A percentile compares a stretch with the other conserved stretches of the same genome.
Evolutionary conservation across 2,329 filamentous ascomycete genomes (phyloP).

Genomic region (Xylariaceae sp.): DNA sequence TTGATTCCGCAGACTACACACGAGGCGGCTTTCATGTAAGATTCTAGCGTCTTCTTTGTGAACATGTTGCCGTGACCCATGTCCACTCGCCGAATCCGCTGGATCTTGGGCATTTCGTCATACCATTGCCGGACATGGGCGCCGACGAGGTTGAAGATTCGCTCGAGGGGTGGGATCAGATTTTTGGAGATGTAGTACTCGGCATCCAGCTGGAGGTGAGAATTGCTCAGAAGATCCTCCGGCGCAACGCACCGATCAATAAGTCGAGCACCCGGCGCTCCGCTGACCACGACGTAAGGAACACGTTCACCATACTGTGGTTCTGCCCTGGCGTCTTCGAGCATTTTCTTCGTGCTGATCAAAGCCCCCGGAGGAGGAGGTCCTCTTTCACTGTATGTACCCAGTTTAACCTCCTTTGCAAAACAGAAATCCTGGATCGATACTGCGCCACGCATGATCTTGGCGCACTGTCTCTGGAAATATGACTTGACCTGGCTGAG

Average conservation of each 20-base stretch:
- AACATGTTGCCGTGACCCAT: conserved; percentile 28
- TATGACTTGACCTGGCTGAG: conserved; percentile 84
- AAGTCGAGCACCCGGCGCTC: conserved; percentile 78
- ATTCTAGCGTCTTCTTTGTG: conserved; percentile 75
- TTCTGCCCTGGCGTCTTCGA: conserved; percentile 78
- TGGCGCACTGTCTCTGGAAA: conserved; percentile 84
- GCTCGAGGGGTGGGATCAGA: conserved; percentile 86
- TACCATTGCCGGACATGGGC: conserved; percentile 90
- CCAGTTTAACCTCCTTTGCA: conserved; percentile 84
- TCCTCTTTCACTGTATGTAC: conserved; percentile 79
- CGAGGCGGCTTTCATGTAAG: conserved; percentile 78
- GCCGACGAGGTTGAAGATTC: conserved; percentile 94
- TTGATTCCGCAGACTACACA: conserved; percentile 73
- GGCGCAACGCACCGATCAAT: conserved; percentile 89
- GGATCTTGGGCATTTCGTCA: conserved; percentile 92
- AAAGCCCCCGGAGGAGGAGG: conserved; percentile 81
- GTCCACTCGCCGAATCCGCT: conserved; percentile 65
- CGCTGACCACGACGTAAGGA: conserved; percentile 88
- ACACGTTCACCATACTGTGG: conserved; percentile 94
- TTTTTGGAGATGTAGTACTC: conserved; percentile 98
- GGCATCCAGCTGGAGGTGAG: conserved; percentile 77
- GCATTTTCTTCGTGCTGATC: conserved; percentile 81
- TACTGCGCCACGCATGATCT: conserved; percentile 85
- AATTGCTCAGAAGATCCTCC: conserved; percentile 72
- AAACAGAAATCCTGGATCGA: conserved; percentile 96